phyloP scores from a whole-genome alignment of 2,329 filamentous ascomycete genomes.

The Ceratocystis huliohia region DNA sequence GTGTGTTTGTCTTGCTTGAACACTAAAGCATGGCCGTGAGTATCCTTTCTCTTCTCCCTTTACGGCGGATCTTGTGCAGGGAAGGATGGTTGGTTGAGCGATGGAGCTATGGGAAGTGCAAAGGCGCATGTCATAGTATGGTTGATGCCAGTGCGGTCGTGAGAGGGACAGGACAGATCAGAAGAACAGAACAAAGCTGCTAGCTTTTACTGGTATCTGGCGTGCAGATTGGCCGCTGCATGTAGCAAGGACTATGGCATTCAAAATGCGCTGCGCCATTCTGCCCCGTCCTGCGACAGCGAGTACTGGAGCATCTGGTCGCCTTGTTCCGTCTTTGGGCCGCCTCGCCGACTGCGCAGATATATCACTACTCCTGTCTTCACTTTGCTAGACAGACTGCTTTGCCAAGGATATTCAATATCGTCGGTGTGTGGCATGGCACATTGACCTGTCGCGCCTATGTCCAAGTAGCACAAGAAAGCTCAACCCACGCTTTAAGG shows the following conservation, averaged over 20 bases:
- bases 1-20: no score
- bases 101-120: neutral
- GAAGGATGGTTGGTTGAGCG: neutral
- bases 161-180: neutral
- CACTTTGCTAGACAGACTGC: neutral
- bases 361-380: neutral
- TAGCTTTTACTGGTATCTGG: neutral
- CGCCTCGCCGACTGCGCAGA: neutral
- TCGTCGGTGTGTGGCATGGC: neutral
- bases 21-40: conserved; percentile 7
- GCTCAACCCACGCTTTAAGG: neutral
- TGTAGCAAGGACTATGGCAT: neutral
- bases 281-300: neutral
- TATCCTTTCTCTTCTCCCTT: neutral
- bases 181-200: neutral
- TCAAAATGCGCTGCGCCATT: neutral
- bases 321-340: neutral
- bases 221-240: neutral
- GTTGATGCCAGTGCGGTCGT: neutral
- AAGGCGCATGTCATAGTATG: neutral
- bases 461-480: neutral
- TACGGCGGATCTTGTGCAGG: no score
- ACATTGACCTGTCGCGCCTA: neutral
- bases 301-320: neutral
- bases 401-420: neutral